Evolutionary conservation across 2,329 filamentous ascomycete genomes (phyloP).

Genomic region (Hymenoscyphus albidus): DNA sequence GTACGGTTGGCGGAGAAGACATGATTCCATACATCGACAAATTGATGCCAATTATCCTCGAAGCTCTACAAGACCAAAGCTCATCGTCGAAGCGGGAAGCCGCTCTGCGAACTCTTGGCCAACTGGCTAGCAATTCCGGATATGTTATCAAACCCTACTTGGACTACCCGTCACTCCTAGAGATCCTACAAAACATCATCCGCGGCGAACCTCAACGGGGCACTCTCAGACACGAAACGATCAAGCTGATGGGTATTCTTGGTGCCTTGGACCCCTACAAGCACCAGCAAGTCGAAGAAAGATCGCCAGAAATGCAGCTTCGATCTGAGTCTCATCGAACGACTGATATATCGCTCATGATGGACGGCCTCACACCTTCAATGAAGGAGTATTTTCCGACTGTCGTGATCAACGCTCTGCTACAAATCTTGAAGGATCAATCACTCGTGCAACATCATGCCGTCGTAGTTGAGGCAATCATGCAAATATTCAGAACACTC

Average conservation of each 20-base stretch:
- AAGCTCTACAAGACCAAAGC: slow-evolving; percentile 89
- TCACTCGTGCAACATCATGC: slow-evolving; percentile 90
- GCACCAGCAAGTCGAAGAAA: slow-evolving; percentile 90
- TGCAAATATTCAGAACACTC: slow-evolving; percentile 96
- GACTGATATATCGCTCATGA: slow-evolving; percentile 95
- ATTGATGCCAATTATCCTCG: slow-evolving; percentile 92
- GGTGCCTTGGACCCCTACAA: slow-evolving; percentile 95
- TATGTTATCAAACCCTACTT: slow-evolving; percentile 97
- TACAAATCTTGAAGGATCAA: slow-evolving; percentile 86
- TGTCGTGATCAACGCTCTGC: slow-evolving; percentile 91
- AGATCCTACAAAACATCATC: slow-evolving; percentile 90
- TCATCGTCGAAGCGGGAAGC: slow-evolving; percentile 88
- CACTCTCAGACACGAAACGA: slow-evolving; percentile 84
- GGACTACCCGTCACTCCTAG: slow-evolving; percentile 89
- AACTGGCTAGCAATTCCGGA: slow-evolving; percentile 91
- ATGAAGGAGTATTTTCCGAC: slow-evolving; percentile 99
- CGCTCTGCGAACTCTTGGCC: slow-evolving; percentile 83
- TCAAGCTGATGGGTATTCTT: slow-evolving; percentile 92
- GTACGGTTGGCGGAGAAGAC: slow-evolving; percentile 87
- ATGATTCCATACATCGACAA: slow-evolving; percentile 89
- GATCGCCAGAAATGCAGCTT: slow-evolving; percentile 74
- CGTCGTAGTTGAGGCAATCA: slow-evolving; percentile 92
- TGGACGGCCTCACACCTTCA: slow-evolving; percentile 93
- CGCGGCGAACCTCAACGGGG: slow-evolving; percentile 83
- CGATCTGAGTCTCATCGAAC: slow-evolving; percentile 61